Conservation (phyloP, 345 rosid species). For the Passiflora organensis region DNA sequence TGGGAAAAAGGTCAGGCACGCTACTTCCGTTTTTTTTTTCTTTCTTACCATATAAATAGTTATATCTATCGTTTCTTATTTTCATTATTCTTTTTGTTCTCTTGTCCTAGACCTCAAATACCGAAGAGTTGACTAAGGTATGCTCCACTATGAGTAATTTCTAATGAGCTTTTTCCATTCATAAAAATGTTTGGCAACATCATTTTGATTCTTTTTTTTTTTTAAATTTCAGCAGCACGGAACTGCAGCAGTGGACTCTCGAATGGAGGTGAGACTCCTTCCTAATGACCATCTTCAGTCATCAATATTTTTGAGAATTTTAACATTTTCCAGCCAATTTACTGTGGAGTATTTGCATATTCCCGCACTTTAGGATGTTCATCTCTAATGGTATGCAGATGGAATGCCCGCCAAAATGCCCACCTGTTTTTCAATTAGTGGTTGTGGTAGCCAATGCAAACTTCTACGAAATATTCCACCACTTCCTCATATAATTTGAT, state of each 20-base stretch:
- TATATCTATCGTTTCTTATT: not conserved
- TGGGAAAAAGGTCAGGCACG: conserved; percentile 17
- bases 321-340: not conserved
- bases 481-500: not conserved
- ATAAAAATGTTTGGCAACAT: not conserved
- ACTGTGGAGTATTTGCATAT: not conserved
- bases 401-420: too few relatives aligned
- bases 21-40: not conserved
- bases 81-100: not conserved
- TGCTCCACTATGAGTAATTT: not conserved
- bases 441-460: too few relatives aligned
- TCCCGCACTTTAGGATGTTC: not conserved
- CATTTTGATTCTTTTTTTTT: not conserved
- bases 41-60: not conserved
- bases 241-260: conserved; percentile 15
- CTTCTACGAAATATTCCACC: not conserved
- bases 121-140: conserved; percentile 15
- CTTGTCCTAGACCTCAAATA: not conserved
- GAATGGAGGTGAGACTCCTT: conserved; percentile 51
- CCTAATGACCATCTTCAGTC: not conserved
- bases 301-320: not conserved
- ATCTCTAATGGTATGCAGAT: too few relatives aligned
- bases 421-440: too few relatives aligned
- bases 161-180: not conserved
- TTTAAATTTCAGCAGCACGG: conserved; percentile 8